phyloP scores from a whole-genome alignment of 1,139 yeast genomes.

The Yamadazyma oceani region DNA sequence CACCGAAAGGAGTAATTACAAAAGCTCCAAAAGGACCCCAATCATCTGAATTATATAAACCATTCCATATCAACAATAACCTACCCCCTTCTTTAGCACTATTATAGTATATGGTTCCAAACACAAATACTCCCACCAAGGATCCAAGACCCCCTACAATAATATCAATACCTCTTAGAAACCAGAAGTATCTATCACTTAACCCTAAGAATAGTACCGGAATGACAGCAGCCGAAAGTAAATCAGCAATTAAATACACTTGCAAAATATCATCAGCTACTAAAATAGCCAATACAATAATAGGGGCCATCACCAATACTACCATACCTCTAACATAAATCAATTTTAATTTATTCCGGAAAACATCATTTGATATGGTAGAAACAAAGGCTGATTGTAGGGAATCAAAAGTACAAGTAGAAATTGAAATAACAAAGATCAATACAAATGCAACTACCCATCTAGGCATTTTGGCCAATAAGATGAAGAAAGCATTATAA shows the following conservation, averaged over 20 bases:
- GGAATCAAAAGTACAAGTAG: slow-evolving; percentile 89
- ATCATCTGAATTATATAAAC: slow-evolving; percentile 71
- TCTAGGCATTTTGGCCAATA: slow-evolving; percentile 72
- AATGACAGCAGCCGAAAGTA: slow-evolving; percentile 81
- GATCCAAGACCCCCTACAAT: slow-evolving; percentile 85
- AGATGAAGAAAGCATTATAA: slow-evolving; percentile 65
- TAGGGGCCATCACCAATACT: slow-evolving; percentile 75
- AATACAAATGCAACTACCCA: slow-evolving; percentile 87
- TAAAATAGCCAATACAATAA: slow-evolving; percentile 77
- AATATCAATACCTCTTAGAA: slow-evolving; percentile 77
- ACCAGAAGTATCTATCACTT: slow-evolving; percentile 59
- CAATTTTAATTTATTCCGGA: slow-evolving; percentile 73
- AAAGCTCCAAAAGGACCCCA: slow-evolving; percentile 97
- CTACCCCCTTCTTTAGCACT: slow-evolving; percentile 77
- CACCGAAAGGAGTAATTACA: slow-evolving; percentile 86
- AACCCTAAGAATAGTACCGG: slow-evolving; percentile 86
- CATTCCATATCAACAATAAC: slow-evolving; percentile 68
- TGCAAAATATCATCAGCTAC: slow-evolving; percentile 81
- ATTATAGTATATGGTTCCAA: slow-evolving; percentile 76
- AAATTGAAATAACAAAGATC: slow-evolving; percentile 68
- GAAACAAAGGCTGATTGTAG: slow-evolving; percentile 89
- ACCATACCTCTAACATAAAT: slow-evolving; percentile 73
- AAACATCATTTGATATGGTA: slow-evolving; percentile 83
- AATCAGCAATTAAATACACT: slow-evolving; percentile 86
- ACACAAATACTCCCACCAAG: slow-evolving; percentile 72